Evolutionary conservation across 352 stramenopile genomes (phyloP).

Genomic region (Globisporangium carolinianum): DNA sequence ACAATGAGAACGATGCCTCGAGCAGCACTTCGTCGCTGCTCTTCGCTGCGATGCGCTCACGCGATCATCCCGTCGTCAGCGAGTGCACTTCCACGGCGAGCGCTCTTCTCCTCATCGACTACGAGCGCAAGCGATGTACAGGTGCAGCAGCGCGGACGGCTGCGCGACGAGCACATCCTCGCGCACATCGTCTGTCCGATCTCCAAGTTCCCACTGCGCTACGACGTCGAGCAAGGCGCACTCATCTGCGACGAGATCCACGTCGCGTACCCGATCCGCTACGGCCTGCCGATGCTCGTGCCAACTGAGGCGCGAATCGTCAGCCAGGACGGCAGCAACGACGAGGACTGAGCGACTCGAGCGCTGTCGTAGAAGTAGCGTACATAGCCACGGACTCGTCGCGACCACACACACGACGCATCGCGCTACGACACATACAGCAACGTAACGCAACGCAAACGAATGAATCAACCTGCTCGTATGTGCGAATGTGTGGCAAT

Average conservation of each 20-base stretch:
- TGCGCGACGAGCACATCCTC: conserved; percentile 64
- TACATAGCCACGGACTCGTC: no score
- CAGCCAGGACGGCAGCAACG: conserved; percentile 8
- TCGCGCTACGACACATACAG: no score
- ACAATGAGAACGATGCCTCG: no score
- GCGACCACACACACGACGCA: no score
- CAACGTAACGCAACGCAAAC: no score
- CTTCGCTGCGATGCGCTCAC: no score
- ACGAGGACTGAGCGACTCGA: not conserved
- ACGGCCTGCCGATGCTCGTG: conserved; percentile 65
- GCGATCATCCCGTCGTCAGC: no score
- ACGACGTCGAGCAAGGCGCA: conserved; percentile 44
- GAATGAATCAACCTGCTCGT: no score
- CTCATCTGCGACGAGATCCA: conserved; percentile 80
- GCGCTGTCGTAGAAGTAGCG: not conserved
- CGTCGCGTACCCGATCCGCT: conserved; percentile 79
- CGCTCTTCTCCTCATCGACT: not conserved
- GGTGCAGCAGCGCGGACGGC: conserved; percentile 13
- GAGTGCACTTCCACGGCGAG: no score
- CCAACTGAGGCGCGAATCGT: conserved; percentile 68
- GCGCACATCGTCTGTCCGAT: conserved; percentile 80
- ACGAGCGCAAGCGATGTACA: not conserved
- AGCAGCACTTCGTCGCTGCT: no score
- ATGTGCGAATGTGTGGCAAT: no score
- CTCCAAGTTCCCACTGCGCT: conserved; percentile 78